Percentiles rank a stretch among this genome's conserved stretches.
Evolutionary conservation across 306 rosid genomes (phyloP).

Genomic region (Citrullus mucosospermus): DNA sequence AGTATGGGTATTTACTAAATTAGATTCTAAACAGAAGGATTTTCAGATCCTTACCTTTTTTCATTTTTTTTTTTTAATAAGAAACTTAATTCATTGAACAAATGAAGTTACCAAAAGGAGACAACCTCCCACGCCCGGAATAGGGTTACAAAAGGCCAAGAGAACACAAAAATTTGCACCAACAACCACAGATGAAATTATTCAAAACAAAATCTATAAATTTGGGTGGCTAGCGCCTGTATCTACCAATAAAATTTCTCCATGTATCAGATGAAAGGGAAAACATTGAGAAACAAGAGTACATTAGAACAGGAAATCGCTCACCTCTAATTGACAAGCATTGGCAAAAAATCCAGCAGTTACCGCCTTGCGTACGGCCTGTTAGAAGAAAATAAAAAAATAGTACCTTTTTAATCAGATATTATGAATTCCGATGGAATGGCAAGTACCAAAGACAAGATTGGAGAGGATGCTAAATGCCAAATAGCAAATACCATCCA

Average conservation of each 20-base stretch:
- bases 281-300: neutral
- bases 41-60: neutral
- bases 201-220: neutral
- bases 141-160: neutral
- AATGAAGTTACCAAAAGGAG: neutral
- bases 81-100: neutral
- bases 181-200: too few species aligned
- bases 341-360: conserved; percentile 73
- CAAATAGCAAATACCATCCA: neutral
- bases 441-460: neutral
- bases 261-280: neutral
- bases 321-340: conserved; percentile 66
- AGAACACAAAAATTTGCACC: neutral
- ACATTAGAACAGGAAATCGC: conserved; percentile 12
- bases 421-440: neutral
- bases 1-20: neutral
- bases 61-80: neutral
- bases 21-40: neutral
- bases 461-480: neutral
- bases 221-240: neutral
- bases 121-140: neutral
- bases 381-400: conserved; percentile 11
- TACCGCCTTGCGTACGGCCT: conserved; percentile 77
- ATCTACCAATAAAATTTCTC: neutral
- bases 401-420: neutral